phyloP scores from a whole-genome alignment of 108 stramenopile species.

The Skeletonema costatum region DNA sequence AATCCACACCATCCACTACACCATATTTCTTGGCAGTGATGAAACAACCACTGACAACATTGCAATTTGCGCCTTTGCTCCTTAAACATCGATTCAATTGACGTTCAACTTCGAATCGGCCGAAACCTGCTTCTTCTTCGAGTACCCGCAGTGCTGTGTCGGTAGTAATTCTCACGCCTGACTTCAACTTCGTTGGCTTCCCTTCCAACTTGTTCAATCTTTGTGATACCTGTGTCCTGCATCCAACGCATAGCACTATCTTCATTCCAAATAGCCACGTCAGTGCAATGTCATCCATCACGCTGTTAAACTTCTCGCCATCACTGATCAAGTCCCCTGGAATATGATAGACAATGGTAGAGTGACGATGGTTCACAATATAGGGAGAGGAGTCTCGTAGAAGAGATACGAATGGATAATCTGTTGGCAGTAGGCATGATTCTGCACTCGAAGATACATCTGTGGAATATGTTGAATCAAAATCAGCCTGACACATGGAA shows the following conservation, averaged over 20 bases:
- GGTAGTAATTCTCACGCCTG: slow-evolving; percentile 44
- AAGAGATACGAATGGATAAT: slow-evolving; percentile 81
- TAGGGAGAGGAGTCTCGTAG: slow-evolving; percentile 92
- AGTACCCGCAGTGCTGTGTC: slow-evolving; percentile 40
- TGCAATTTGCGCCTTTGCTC: slow-evolving; percentile 54
- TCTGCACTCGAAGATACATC: not conserved
- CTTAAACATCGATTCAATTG: slow-evolving; percentile 51
- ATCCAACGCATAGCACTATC: slow-evolving; percentile 82
- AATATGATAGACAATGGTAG: slow-evolving; percentile 91
- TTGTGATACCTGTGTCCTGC: slow-evolving; percentile 42
- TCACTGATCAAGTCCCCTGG: slow-evolving; percentile 74
- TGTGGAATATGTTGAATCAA: slow-evolving; percentile 7
- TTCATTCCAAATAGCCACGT: slow-evolving; percentile 93
- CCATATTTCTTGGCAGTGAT: slow-evolving; percentile 59
- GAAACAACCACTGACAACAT: slow-evolving; percentile 67
- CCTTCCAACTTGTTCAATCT: slow-evolving; percentile 21
- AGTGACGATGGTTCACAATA: slow-evolving; percentile 92
- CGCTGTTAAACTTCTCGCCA: slow-evolving; percentile 56
- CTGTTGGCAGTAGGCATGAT: slow-evolving; percentile 13
- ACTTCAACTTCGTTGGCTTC: not conserved
- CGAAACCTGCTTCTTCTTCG: slow-evolving; percentile 73
- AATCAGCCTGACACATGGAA: slow-evolving; percentile 34
- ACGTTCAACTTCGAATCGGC: slow-evolving; percentile 68
- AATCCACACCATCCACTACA: slow-evolving; percentile 53
- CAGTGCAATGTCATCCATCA: slow-evolving; percentile 92